Evolutionary conservation across 768 basidiomycete genomes (phyloP).

Genomic region (Boletus pseudopeckii): DNA sequence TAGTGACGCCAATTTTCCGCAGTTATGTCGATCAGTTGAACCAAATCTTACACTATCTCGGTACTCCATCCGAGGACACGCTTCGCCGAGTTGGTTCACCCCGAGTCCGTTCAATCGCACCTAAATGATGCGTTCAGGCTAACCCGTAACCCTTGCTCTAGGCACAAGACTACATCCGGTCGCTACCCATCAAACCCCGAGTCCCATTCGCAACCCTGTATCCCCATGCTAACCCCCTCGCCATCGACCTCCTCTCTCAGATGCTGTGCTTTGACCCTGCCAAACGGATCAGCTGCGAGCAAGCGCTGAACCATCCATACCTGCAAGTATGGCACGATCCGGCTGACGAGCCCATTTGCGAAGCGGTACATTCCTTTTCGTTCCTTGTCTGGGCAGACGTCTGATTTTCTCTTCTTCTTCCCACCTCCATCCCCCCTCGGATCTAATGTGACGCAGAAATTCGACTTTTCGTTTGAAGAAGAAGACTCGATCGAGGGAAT

Average conservation of each 20-base stretch:
- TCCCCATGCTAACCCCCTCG: slow-evolving; percentile 90
- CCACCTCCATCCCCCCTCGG: background rate
- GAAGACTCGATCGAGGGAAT: slow-evolving; percentile 97
- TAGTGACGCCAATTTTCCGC: slow-evolving; percentile 6
- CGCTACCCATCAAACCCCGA: slow-evolving; percentile 93
- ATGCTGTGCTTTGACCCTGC: slow-evolving; percentile 96
- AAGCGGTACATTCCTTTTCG: slow-evolving; percentile 47
- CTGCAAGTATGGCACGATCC: slow-evolving; percentile 97
- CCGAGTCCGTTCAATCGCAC: slow-evolving; percentile 50
- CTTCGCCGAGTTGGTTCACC: slow-evolving; percentile 95
- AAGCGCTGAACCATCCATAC: slow-evolving; percentile 94
- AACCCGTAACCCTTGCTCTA: slow-evolving; percentile 30
- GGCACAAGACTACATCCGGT: slow-evolving; percentile 98
- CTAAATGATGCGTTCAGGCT: background rate
- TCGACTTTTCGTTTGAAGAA: slow-evolving; percentile 95
- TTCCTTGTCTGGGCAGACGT: background rate
- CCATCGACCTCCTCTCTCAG: slow-evolving; percentile 87
- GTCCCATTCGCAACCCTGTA: slow-evolving; percentile 90
- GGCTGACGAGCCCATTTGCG: slow-evolving; percentile 86
- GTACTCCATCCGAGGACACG: slow-evolving; percentile 95
- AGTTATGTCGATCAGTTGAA: slow-evolving; percentile 99
- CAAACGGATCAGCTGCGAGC: slow-evolving; percentile 92
- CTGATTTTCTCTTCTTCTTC: background rate
- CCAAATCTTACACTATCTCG: slow-evolving; percentile 97
- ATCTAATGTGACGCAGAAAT: slow-evolving; percentile 45